Percentiles rank a stretch among this genome's conserved stretches.
Evolutionary conservation across 805 yeast genomes (phyloP).

Genomic region (Maudiozyma turicensis): DNA sequence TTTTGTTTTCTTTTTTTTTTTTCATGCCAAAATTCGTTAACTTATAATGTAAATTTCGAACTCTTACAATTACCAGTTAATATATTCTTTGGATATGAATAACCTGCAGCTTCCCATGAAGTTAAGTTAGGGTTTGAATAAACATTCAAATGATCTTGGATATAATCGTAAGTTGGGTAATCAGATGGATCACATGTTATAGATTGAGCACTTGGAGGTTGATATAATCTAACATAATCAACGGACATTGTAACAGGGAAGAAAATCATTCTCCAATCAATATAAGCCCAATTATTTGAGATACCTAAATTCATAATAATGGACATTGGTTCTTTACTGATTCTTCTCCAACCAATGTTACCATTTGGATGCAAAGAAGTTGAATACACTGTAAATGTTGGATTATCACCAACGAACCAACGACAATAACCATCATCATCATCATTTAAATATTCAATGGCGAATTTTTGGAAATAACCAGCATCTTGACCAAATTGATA

Average conservation of each 20-base stretch:
- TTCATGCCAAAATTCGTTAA: neutral
- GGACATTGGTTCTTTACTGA: constrained; percentile 89
- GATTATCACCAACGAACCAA: constrained; percentile 78
- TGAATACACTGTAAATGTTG: constrained; percentile 66
- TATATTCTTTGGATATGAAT: constrained; percentile 51
- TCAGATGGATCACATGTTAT: constrained; percentile 80
- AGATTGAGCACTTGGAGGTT: constrained; percentile 52
- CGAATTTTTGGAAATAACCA: constrained; percentile 58
- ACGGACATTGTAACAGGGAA: constrained; percentile 73
- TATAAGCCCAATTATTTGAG: constrained; percentile 86
- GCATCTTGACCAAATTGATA: constrained; percentile 52
- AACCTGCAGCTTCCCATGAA: constrained; percentile 69
- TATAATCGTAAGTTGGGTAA: constrained; percentile 80
- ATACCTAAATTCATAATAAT: constrained; percentile 80
- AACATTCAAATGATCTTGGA: constrained; percentile 56
- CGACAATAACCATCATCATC: constrained; percentile 61
- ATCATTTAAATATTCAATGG: constrained; percentile 69
- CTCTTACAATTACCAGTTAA: constrained; percentile 43
- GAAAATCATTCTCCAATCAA: constrained; percentile 71
- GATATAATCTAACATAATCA: constrained; percentile 85
- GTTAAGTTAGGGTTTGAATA: constrained; percentile 65
- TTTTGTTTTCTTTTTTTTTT: neutral
- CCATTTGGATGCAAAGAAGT: constrained; percentile 82
- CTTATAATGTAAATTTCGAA: constrained; percentile 11
- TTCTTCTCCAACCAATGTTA: constrained; percentile 71